Conservation (phyloP, 2,329 filamentous ascomycete species). For the Coniella vitis region DNA sequence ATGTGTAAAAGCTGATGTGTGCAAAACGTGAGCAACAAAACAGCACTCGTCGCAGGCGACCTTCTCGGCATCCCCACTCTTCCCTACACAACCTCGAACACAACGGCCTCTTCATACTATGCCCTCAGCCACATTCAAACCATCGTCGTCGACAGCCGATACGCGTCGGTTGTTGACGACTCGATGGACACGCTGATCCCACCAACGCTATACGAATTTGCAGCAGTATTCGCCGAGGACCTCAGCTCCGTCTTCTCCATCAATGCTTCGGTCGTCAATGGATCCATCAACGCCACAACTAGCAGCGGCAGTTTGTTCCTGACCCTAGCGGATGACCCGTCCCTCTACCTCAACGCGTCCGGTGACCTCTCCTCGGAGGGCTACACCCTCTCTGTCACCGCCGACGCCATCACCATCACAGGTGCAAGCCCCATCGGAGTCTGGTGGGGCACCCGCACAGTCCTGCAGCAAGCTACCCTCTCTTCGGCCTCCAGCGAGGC, state of each 20-base stretch:
- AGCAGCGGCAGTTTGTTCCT: slow-evolving; percentile 32
- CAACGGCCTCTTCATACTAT: not conserved
- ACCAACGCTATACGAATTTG: slow-evolving; percentile 41
- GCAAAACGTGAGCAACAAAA: too few species aligned
- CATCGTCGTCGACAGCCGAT: slow-evolving; percentile 39
- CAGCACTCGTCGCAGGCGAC: slow-evolving; percentile 8
- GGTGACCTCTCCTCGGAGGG: slow-evolving; percentile 41
- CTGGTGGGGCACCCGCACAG: slow-evolving; percentile 52
- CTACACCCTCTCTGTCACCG: slow-evolving; percentile 37
- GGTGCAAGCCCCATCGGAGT: slow-evolving; percentile 48
- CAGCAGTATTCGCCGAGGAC: slow-evolving; percentile 35
- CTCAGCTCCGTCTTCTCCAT: slow-evolving; percentile 24
- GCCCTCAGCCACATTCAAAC: slow-evolving; percentile 12
- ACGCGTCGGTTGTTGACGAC: slow-evolving; percentile 33
- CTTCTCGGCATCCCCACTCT: slow-evolving; percentile 12
- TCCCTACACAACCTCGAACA: slow-evolving; percentile 1
- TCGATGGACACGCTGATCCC: slow-evolving; percentile 45
- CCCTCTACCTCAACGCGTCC: slow-evolving; percentile 35
- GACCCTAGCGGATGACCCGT: slow-evolving; percentile 34
- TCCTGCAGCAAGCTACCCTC: slow-evolving; percentile 44
- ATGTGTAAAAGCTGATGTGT: too few species aligned
- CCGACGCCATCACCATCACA: slow-evolving; percentile 35
- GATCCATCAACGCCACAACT: slow-evolving; percentile 5
- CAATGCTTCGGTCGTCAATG: slow-evolving; percentile 23
- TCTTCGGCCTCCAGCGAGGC: slow-evolving; percentile 20